Conservation (phyloP, 1,139 yeast species). For the Kodamaea suecica region DNA sequence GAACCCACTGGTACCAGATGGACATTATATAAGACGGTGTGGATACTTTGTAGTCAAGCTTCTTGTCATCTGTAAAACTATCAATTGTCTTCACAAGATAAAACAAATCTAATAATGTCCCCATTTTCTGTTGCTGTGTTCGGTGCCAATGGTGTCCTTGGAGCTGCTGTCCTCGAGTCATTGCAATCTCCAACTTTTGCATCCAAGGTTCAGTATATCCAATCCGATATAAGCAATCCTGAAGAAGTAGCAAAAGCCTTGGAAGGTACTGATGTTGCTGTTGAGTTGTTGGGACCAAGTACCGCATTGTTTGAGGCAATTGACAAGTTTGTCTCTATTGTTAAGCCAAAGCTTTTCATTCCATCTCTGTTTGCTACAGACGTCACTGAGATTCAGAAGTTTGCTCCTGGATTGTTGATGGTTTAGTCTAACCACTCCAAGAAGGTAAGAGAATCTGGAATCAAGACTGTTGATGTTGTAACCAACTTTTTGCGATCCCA, state of each 20-base stretch:
- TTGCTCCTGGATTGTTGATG: slow-evolving; percentile 33
- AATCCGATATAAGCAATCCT: slow-evolving; percentile 25
- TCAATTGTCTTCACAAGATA: too few species aligned
- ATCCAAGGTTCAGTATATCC: slow-evolving; percentile 38
- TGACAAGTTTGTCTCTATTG: slow-evolving; percentile 33
- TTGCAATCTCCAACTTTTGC: slow-evolving; percentile 41
- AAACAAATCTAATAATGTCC: slow-evolving; percentile 1
- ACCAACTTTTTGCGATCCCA: slow-evolving; percentile 45
- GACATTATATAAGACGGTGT: too few species aligned
- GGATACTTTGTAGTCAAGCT: too few species aligned
- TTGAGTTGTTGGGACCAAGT: slow-evolving; percentile 38
- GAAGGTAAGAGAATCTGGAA: slow-evolving; percentile 41
- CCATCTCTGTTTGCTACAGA: slow-evolving; percentile 64
- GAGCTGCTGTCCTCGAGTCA: slow-evolving; percentile 45
- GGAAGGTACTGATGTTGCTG: slow-evolving; percentile 47
- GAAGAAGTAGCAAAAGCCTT: slow-evolving; percentile 31
- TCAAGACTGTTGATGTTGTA: slow-evolving; percentile 49
- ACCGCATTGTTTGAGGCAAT: slow-evolving; percentile 23
- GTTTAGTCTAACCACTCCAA: slow-evolving; percentile 39
- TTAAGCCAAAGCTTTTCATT: slow-evolving; percentile 51
- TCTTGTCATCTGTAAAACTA: too few species aligned
- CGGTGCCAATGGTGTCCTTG: slow-evolving; percentile 54
- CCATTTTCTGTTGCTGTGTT: slow-evolving; percentile 41
- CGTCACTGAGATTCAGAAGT: slow-evolving; percentile 19
- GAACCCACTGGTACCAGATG: too few species aligned